Conservation (phyloP, 495 filamentous ascomycete genomes). For the Achaetomiella virescens region DNA sequence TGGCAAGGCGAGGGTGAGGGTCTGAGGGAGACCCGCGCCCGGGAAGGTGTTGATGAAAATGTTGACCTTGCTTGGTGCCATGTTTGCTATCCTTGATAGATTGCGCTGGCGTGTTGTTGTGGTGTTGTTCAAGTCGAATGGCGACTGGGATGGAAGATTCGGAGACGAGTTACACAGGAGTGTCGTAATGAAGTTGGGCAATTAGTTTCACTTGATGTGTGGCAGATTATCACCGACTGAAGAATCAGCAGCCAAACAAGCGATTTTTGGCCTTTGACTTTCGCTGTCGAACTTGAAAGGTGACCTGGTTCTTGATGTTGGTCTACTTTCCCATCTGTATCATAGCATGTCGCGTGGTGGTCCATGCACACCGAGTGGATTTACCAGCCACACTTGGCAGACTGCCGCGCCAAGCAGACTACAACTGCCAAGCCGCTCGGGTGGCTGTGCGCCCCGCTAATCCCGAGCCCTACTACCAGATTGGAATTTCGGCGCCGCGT, state of each 20-base stretch:
- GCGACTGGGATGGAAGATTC: no score
- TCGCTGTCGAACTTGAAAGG: no score
- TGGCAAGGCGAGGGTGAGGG: slow-evolving; percentile 64
- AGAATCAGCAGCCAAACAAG: no score
- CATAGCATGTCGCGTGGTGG: no score
- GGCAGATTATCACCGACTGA: no score
- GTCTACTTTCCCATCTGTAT: no score
- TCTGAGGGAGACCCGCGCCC: slow-evolving; percentile 73
- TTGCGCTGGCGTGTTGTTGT: not conserved
- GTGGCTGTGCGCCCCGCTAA: slow-evolving; percentile 30
- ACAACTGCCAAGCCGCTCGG: not conserved
- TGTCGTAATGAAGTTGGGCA: no score
- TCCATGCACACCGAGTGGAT: not conserved
- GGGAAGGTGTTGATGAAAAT: slow-evolving; percentile 76
- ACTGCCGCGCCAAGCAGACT: slow-evolving; percentile 11
- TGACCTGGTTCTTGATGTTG: no score
- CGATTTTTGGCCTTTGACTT: no score
- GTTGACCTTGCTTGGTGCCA: slow-evolving; percentile 58
- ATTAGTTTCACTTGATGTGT: no score
- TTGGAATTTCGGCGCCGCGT: slow-evolving; percentile 29
- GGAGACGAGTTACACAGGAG: no score
- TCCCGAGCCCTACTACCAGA: slow-evolving; percentile 28
- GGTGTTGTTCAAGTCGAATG: not conserved
- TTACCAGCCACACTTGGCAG: slow-evolving; percentile 14
- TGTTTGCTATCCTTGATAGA: slow-evolving; percentile 21